phyloP scores from a whole-genome alignment of 2,329 filamentous ascomycete species.

The Botrytis elliptica region DNA sequence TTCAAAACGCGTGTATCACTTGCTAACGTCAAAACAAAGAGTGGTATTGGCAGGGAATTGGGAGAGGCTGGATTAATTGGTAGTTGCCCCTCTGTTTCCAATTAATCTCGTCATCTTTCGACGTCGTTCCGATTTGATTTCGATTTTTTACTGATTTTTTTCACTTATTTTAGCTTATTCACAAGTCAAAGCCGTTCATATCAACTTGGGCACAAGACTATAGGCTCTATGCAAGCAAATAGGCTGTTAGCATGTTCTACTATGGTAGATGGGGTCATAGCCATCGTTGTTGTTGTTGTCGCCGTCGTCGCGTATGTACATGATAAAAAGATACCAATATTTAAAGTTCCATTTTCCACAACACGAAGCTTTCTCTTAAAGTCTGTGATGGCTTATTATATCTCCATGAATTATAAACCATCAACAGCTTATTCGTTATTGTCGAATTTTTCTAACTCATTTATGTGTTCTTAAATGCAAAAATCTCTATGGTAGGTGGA shows the following conservation, averaged over 20 bases:
- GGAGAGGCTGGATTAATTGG: slow-evolving; percentile 46
- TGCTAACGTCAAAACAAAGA: slow-evolving; percentile 30
- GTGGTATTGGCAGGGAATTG: slow-evolving; percentile 54
- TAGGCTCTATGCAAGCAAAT: slow-evolving; percentile 16
- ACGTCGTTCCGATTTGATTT: neutral
- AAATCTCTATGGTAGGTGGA: neutral
- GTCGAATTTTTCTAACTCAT: neutral
- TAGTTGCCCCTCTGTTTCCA: neutral
- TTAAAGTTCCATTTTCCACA: neutral
- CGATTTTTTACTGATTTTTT: neutral
- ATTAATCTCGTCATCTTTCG: neutral
- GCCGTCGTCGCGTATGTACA: neutral
- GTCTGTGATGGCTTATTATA: no score
- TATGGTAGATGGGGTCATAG: neutral
- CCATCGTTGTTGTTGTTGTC: neutral
- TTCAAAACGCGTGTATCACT: neutral
- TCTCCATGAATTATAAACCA: neutral
- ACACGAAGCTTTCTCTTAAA: neutral
- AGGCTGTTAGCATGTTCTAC: fast-evolving
- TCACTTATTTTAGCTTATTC: slow-evolving; percentile 35
- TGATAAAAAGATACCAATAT: neutral
- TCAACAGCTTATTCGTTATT: neutral
- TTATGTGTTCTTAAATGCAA: neutral
- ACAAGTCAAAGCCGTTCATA: slow-evolving; percentile 43
- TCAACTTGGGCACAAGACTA: slow-evolving; percentile 39